Evolutionary conservation across 352 stramenopile genomes (phyloP).

Genomic region (Globisporangium recalcitrans): DNA sequence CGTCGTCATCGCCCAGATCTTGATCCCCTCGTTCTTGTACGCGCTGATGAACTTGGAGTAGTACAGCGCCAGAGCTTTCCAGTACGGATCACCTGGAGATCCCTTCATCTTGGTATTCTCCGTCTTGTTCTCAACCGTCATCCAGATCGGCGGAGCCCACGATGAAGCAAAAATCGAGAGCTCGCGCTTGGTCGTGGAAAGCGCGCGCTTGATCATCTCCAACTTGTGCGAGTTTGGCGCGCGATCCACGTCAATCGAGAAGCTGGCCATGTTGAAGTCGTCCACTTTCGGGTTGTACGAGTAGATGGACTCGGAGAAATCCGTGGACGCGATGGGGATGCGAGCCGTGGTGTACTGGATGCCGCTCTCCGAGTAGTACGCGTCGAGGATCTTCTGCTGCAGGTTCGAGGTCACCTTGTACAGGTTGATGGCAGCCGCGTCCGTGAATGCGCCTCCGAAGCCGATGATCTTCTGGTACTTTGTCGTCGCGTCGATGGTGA

Average conservation of each 20-base stretch:
- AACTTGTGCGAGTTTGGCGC: conserved; percentile 60
- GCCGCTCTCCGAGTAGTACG: conserved; percentile 68
- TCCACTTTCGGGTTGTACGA: conserved; percentile 69
- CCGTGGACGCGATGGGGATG: conserved; percentile 76
- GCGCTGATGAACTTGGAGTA: conserved; percentile 85
- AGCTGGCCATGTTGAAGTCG: conserved; percentile 64
- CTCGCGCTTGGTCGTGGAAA: conserved; percentile 29
- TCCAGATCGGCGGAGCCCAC: conserved; percentile 84
- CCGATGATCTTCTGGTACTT: conserved; percentile 78
- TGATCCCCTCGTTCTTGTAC: conserved; percentile 68
- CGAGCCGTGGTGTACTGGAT: conserved; percentile 76
- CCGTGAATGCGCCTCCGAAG: conserved; percentile 88
- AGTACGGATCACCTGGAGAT: conserved; percentile 54
- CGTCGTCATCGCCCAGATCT: conserved; percentile 81
- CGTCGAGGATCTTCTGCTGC: conserved; percentile 63
- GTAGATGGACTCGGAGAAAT: conserved; percentile 85
- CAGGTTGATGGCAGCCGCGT: conserved; percentile 76
- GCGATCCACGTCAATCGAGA: conserved; percentile 73
- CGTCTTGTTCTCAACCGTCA: conserved; percentile 68
- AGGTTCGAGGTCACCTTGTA: conserved; percentile 47
- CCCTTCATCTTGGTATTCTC: conserved; percentile 55
- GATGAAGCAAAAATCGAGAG: conserved; percentile 79
- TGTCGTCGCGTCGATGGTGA: conserved; percentile 41
- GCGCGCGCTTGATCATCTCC: conserved; percentile 54
- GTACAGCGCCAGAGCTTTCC: conserved; percentile 77